phyloP scores from a whole-genome alignment of 2,329 filamentous ascomycete genomes.

The Ilyonectria mors-panacis region DNA sequence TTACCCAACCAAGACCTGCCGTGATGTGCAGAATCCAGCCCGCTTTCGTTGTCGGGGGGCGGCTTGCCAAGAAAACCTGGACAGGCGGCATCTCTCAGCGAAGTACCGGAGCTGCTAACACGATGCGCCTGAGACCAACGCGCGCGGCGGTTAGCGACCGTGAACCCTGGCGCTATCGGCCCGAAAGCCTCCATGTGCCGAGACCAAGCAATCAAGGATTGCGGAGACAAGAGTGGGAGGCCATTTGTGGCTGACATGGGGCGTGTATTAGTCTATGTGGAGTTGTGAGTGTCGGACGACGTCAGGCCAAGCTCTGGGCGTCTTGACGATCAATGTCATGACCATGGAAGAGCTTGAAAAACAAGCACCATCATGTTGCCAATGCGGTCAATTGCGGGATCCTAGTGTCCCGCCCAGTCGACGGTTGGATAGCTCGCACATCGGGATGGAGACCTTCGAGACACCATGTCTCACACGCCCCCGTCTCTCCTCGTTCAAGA shows the following conservation, averaged over 20 bases:
- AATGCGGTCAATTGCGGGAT: slow-evolving; percentile 7
- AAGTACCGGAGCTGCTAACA: slow-evolving; percentile 25
- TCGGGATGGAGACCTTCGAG: not conserved
- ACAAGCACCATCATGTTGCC: not conserved
- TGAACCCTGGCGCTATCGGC: slow-evolving; percentile 32
- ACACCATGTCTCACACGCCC: not conserved
- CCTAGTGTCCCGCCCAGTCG: not conserved
- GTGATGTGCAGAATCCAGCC: slow-evolving; percentile 15
- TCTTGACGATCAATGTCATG: not conserved
- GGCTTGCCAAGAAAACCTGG: slow-evolving; percentile 8
- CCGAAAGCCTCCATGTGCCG: slow-evolving; percentile 38
- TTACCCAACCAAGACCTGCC: not conserved
- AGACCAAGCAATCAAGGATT: slow-evolving; percentile 28
- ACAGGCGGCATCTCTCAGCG: not conserved
- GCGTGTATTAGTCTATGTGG: slow-evolving; percentile 13
- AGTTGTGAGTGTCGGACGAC: slow-evolving; percentile 23
- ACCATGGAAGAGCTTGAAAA: not conserved
- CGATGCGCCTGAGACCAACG: not conserved
- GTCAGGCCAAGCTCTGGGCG: slow-evolving; percentile 8
- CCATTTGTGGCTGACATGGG: slow-evolving; percentile 15
- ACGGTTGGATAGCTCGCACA: not conserved
- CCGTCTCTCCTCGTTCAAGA: not conserved
- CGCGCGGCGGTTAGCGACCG: slow-evolving; percentile 22
- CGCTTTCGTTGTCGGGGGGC: slow-evolving; percentile 11
- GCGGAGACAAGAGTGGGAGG: slow-evolving; percentile 17